These are phyloP conservation scores for Nannizziopsis arthrosporioides DNA, from an alignment of 2,329 filamentous ascomycete species.

Conservation along the genomic window DNA sequence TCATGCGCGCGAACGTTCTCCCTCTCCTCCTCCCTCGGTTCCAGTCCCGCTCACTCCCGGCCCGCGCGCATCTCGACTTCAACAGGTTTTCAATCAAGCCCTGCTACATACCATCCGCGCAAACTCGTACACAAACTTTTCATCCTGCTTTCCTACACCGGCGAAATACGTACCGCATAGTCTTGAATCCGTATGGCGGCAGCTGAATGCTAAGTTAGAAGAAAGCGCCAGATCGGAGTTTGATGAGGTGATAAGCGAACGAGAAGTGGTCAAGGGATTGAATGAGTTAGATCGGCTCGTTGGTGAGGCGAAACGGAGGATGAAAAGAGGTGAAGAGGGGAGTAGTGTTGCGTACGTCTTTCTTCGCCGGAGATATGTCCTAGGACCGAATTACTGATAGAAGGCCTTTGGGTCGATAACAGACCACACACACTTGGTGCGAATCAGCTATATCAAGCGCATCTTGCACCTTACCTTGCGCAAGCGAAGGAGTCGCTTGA, in stretches of 20 bases:
- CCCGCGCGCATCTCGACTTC: slow-evolving; percentile 48
- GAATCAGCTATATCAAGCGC: slow-evolving; percentile 46
- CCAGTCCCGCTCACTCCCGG: slow-evolving; percentile 46
- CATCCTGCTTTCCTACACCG: slow-evolving; percentile 52
- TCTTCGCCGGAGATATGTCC: not conserved
- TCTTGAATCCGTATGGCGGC: slow-evolving; percentile 46
- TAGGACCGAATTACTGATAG: not conserved
- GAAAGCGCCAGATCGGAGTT: slow-evolving; percentile 48
- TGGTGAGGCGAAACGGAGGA: slow-evolving; percentile 45
- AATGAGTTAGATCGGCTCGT: slow-evolving; percentile 52
- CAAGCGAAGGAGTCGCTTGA: slow-evolving; percentile 41
- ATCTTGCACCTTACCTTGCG: slow-evolving; percentile 46
- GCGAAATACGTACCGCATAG: slow-evolving; percentile 46
- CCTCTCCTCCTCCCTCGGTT: slow-evolving; percentile 43
- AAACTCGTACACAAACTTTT: slow-evolving; percentile 50
- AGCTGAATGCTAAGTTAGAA: slow-evolving; percentile 48
- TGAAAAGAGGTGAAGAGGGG: slow-evolving; percentile 33
- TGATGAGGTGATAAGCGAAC: slow-evolving; percentile 46
- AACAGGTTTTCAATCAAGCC: slow-evolving; percentile 50
- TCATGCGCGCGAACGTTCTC: slow-evolving; percentile 24
- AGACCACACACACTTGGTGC: slow-evolving; percentile 50
- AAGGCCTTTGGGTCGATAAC: not conserved
- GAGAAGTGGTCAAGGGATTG: slow-evolving; percentile 45
- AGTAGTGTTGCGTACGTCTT: slow-evolving; percentile 38
- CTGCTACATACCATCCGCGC: slow-evolving; percentile 49